Base-by-base conservation (phyloP, 1,284 basidiomycete genomes). In the Cryptococcus neoformans region DNA sequence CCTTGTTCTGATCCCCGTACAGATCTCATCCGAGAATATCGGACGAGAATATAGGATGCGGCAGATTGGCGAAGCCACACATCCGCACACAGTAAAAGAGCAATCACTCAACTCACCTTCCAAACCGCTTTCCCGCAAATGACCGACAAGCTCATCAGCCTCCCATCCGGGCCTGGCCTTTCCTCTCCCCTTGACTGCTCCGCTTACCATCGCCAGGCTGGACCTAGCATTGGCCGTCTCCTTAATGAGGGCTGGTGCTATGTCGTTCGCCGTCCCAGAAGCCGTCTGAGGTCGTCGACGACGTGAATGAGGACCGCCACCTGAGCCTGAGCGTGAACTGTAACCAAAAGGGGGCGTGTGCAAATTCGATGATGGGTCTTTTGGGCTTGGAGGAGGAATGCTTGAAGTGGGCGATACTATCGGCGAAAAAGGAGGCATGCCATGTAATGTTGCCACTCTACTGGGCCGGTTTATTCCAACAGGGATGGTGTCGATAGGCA, bases 101-200 rank as follows among this genome's bases (percentile, higher is more conserved):
- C 7, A 34, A 36, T 28, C 21, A 21, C 21, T 21, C 21, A 8
- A 74, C 73, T 68, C 64, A 77, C 76, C 76, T 70, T 75, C 71
- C 44, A 76, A 49, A 7, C 73, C 73, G 50, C 67, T 66, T 16
- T 61, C 63, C 12, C 75, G 59, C 16, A 78, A 57, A 11, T 64
- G 63, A 7, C 63, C 64, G 9, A 77, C 73, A 2, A 78, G 62
- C 57, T 75, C 73, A 49, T 78, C 76, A 1, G 73, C 76, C 47
- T 75, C 75, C 64, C 69, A 72, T 16, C 73, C 73, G 1, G 70
- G 67, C 49, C 70, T 59, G n/a, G 53, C 59, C 42, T 59, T 62
- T 3, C 51, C n/a, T 3, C 21, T 21, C 21, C 57, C 9, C 46
- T 44, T 17, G 57, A 11, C 3, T 57, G 53, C 49, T 2, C 54